Evolutionary conservation across 2,329 filamentous ascomycete species (phyloP), one percentile per base, ranked within the genome.

Genomic region (Beauveria varroae): DNA sequence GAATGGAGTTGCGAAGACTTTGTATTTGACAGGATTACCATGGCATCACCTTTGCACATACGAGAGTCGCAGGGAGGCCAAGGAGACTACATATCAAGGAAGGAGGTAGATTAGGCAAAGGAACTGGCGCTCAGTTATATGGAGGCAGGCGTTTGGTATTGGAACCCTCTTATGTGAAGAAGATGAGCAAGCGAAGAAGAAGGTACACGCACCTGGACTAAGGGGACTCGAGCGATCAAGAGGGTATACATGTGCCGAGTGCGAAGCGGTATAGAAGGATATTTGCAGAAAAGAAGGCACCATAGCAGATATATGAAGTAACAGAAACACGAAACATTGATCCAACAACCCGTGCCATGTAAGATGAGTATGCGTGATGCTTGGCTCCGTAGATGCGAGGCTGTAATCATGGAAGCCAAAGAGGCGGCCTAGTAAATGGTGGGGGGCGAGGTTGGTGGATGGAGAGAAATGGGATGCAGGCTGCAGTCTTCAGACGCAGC

Each of bases 301-400:
- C 22, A 20, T 26, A 57, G 37, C 49, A 62, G 60, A 57, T 20
- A 62, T 62, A 62, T 49, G 46, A 62, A 62, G 60, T 20, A 62
- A 24, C 54, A 62, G 49, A 54, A 62, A 62, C 60, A 62, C 51
- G 60, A 58, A 58, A 62, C 47, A 62, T 62, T 58, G 60, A 62
- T 62, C 54, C 44, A 54, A 55, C 49, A 37, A 16, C 16, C 34
- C 34, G 28, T n/a, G 16, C 28, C 22, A 5, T 37, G 41, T 12
- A 20, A 20, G 18, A 34, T 37, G 49, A 34, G 7, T 18, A 2
- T 16, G n/a, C 2, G 14, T n/a, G 28, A 37, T 24, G 26, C 5
- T 46, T 37, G 47, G 14, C 14, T 59, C 1, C 5, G n/a, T 46
- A 37, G 18, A 47, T 46, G 54, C 5, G 26, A 34, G 41, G 26